phyloP scores from a whole-genome alignment of 1,284 basidiomycete genomes.

The Sporisorium reilianum region DNA sequence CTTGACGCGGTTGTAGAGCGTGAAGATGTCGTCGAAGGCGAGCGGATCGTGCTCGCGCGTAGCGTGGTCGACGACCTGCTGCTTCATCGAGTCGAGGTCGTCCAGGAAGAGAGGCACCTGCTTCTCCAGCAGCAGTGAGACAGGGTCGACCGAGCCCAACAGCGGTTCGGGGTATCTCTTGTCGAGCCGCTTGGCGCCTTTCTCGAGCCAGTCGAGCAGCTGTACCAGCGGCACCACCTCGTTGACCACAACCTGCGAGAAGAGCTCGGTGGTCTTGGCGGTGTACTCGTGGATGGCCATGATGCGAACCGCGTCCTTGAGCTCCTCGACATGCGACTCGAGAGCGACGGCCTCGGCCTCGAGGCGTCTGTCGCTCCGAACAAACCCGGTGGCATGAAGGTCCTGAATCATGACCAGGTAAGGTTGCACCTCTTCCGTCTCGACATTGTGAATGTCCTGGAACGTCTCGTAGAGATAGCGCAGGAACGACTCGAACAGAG shows the following conservation, averaged over 20 bases:
- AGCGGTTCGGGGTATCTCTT: conserved; percentile 86
- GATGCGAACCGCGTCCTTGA: conserved; percentile 74
- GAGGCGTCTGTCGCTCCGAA: conserved; percentile 51
- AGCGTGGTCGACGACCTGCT: conserved; percentile 60
- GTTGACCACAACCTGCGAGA: conserved; percentile 77
- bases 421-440: conserved; percentile 56
- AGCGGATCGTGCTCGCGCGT: conserved; percentile 52
- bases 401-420: conserved; percentile 59
- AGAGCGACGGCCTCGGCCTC: conserved; percentile 55
- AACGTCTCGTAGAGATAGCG: conserved; percentile 86
- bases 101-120: conserved; percentile 80
- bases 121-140: conserved; percentile 80
- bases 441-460: conserved; percentile 72
- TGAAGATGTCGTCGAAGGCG: conserved; percentile 78
- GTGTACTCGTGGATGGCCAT: conserved; percentile 76
- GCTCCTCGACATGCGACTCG: conserved; percentile 65
- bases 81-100: conserved; percentile 74
- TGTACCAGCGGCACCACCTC: conserved; percentile 78
- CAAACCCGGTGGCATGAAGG: conserved; percentile 66
- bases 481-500: conserved; percentile 86
- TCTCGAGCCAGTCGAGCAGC: conserved; percentile 90
- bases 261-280: conserved; percentile 75
- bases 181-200: conserved; percentile 82
- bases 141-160: conserved; percentile 72
- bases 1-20: conserved; percentile 82